A percentile compares a stretch with the other conserved stretches of the same genome.
These are phyloP conservation scores for Trifolium pratense DNA, from an alignment of 306 rosid species.

Conservation along the genomic window DNA sequence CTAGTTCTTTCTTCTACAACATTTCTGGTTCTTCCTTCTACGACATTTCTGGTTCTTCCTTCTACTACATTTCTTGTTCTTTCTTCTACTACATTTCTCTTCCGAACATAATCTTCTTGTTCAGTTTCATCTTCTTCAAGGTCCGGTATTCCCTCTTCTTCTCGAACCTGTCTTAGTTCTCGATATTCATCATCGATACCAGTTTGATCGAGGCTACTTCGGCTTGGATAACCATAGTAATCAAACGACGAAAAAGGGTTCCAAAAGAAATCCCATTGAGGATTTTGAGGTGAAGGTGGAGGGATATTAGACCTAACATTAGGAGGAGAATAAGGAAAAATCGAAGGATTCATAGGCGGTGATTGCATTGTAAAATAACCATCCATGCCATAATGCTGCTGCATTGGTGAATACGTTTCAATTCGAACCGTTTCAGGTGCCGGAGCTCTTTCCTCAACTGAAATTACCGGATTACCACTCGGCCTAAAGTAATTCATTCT, in stretches of 20 bases:
- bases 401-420: slow-evolving; percentile 62
- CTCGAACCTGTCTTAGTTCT: slow-evolving; percentile 78
- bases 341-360: slow-evolving; percentile 63
- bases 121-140: slow-evolving; percentile 84
- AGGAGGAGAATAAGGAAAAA: slow-evolving; percentile 71
- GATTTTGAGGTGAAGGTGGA: slow-evolving; percentile 75
- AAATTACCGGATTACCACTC: slow-evolving; percentile 72
- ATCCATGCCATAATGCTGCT: slow-evolving; percentile 62
- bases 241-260: slow-evolving; percentile 87
- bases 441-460: slow-evolving; percentile 82
- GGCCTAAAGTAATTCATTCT: slow-evolving; percentile 74
- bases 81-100: slow-evolving; percentile 56
- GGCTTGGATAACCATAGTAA: slow-evolving; percentile 71
- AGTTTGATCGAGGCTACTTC: slow-evolving; percentile 52
- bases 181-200: slow-evolving; percentile 65
- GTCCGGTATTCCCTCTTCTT: slow-evolving; percentile 93
- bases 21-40: background rate
- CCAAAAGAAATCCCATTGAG: slow-evolving; percentile 97
- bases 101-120: slow-evolving; percentile 52
- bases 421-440: slow-evolving; percentile 71
- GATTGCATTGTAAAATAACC: slow-evolving; percentile 69
- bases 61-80: slow-evolving; percentile 42
- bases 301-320: slow-evolving; percentile 56
- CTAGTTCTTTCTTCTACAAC: background rate
- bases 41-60: background rate